Conservation (phyloP, 352 stramenopile genomes). For the Phytophthora chlamydospora region DNA sequence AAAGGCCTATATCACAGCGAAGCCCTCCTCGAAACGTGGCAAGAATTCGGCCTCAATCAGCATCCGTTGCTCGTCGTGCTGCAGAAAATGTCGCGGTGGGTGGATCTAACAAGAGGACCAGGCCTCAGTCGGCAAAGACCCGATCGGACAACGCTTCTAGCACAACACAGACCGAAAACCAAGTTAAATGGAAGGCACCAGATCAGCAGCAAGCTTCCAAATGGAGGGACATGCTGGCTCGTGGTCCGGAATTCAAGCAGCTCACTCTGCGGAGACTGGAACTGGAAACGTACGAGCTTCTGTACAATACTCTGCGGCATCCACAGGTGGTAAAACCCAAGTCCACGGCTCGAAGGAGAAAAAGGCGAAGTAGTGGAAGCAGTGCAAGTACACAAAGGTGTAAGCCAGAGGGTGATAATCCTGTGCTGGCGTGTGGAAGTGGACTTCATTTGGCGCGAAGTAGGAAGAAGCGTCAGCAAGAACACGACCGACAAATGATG, state of each 20-base stretch:
- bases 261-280: conserved; percentile 38
- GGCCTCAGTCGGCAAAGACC: conserved; percentile 43
- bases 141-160: neutral
- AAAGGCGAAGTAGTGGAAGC: conserved; percentile 8
- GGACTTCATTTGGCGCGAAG: conserved; percentile 43
- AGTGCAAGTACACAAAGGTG: neutral
- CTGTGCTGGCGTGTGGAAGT: conserved; percentile 37
- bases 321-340: conserved; percentile 2
- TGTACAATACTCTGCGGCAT: conserved; percentile 42
- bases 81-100: neutral
- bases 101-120: neutral
- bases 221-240: conserved; percentile 52
- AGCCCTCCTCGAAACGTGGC: neutral
- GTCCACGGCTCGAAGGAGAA: conserved; percentile 7
- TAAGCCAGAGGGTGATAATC: conserved; percentile 1
- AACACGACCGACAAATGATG: conserved; percentile 34
- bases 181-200: conserved; percentile 1
- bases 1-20: neutral
- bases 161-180: conserved; percentile 1
- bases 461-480: conserved; percentile 35
- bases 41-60: conserved; percentile 32
- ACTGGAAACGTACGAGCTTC: conserved; percentile 53
- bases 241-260: conserved; percentile 48
- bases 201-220: conserved; percentile 34
- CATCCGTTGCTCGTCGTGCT: conserved; percentile 12